These are phyloP conservation scores for Malbranchea zuffiana DNA, from an alignment of 2,329 filamentous ascomycete species.

Conservation along the genomic window DNA sequence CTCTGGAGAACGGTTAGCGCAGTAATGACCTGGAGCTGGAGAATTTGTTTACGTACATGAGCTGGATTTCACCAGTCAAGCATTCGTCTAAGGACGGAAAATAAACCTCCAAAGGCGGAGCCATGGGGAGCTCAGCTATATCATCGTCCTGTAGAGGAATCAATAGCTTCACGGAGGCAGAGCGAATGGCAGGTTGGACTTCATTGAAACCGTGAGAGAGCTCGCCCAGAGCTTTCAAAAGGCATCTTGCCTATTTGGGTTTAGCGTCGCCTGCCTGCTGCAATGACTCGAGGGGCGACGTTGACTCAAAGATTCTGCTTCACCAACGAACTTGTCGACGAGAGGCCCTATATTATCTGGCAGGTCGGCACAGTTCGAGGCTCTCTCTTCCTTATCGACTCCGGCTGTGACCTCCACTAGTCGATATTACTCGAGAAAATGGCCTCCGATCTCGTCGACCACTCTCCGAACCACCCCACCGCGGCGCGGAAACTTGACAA, in stretches of 20 bases:
- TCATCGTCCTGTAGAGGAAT: slow-evolving; percentile 22
- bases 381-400: no score
- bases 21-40: not conserved
- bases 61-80: slow-evolving; percentile 64
- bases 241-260: slow-evolving; percentile 24
- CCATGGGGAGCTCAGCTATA: slow-evolving; percentile 46
- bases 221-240: slow-evolving; percentile 16
- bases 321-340: not conserved
- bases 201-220: slow-evolving; percentile 16
- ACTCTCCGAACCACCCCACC: slow-evolving; percentile 71
- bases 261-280: slow-evolving; percentile 19
- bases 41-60: slow-evolving; percentile 50
- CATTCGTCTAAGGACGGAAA: slow-evolving; percentile 79
- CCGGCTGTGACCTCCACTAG: no score
- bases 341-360: not conserved
- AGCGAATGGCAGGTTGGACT: not conserved
- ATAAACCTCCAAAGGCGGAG: slow-evolving; percentile 60
- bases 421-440: slow-evolving; percentile 2
- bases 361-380: no score
- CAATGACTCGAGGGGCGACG: not conserved
- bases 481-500: slow-evolving; percentile 61
- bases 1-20: slow-evolving; percentile 37
- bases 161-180: no score
- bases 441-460: slow-evolving; percentile 45
- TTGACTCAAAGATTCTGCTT: not conserved